These are phyloP conservation scores for Candida glaebosa DNA, from an alignment of 805 yeast species.

Conservation along the genomic window DNA sequence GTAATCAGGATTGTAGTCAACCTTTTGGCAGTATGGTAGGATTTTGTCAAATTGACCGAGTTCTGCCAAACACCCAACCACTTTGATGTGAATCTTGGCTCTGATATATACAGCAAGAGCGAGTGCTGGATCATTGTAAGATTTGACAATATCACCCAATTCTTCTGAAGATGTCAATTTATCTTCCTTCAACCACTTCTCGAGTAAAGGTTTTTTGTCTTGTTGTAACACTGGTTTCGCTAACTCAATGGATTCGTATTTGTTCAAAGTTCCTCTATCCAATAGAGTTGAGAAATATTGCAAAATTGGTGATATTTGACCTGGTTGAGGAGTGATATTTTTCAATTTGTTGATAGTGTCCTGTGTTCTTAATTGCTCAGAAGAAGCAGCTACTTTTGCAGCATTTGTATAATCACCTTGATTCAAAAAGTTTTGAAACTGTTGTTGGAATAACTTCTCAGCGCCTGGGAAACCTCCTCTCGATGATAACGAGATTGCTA, in stretches of 20 bases:
- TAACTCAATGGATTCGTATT: conserved; percentile 89
- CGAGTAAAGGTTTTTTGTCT: conserved; percentile 88
- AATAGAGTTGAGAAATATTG: conserved; percentile 88
- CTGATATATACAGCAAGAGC: conserved; percentile 90
- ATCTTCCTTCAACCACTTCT: conserved; percentile 95
- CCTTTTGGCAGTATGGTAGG: conserved; percentile 88
- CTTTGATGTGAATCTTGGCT: conserved; percentile 80
- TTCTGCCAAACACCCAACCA: conserved; percentile 89
- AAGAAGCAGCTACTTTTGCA: conserved; percentile 95
- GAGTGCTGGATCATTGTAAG: conserved; percentile 70
- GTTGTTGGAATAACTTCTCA: conserved; percentile 84
- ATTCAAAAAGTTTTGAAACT: conserved; percentile 79
- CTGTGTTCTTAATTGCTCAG: conserved; percentile 88
- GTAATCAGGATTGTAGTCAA: conserved; percentile 84
- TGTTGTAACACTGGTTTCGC: conserved; percentile 95
- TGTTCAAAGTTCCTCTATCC: conserved; percentile 89
- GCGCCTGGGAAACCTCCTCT: conserved; percentile 98
- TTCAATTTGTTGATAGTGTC: conserved; percentile 92
- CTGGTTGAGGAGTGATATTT: conserved; percentile 86
- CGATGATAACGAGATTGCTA: conserved; percentile 85
- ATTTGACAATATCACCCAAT: conserved; percentile 92
- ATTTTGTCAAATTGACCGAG: conserved; percentile 95
- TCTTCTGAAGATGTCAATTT: conserved; percentile 95
- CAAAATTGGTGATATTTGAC: conserved; percentile 89
- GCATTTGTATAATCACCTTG: conserved; percentile 89